Conservation (phyloP, 2,329 filamentous ascomycete genomes). For the Fusarium bulbicola region DNA sequence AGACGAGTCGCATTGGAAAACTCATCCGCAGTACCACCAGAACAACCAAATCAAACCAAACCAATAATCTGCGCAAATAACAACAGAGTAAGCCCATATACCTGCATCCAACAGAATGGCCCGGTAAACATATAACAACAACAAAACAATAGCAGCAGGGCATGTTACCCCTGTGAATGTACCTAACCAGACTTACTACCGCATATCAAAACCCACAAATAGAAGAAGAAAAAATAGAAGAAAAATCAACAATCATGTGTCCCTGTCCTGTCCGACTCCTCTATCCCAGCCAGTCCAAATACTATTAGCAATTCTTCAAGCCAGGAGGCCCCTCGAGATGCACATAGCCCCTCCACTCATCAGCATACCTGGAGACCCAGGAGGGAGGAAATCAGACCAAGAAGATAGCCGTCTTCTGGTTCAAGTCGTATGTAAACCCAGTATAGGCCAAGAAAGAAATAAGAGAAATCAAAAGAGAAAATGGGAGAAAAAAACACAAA, state of each 20-base stretch:
- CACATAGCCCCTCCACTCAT: conserved; percentile 49
- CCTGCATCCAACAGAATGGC: conserved; percentile 31
- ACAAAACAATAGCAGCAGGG: conserved; percentile 9
- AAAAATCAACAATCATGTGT: conserved; percentile 27
- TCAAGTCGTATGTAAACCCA: conserved; percentile 22
- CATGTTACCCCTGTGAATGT: conserved; percentile 31
- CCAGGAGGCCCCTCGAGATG: conserved; percentile 43
- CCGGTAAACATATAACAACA: conserved; percentile 20
- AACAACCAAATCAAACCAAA: conserved; percentile 11
- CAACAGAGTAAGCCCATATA: conserved; percentile 16
- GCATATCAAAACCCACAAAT: conserved; percentile 15
- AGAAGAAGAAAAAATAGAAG: conserved; percentile 1
- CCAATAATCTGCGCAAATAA: conserved; percentile 33
- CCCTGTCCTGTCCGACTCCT: conserved; percentile 48
- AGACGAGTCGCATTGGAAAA: conserved; percentile 32
- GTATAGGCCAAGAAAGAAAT: background rate
- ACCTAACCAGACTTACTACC: conserved; percentile 4
- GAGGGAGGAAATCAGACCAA: conserved; percentile 44
- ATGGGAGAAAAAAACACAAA: conserved; percentile 13
- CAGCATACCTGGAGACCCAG: conserved; percentile 51
- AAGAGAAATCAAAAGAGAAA: background rate
- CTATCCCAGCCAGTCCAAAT: conserved; percentile 50
- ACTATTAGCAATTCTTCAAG: conserved; percentile 47
- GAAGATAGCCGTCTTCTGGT: conserved; percentile 33
- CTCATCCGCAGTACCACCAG: conserved; percentile 19